Percentiles rank a stretch among this genome's conserved stretches.
Conservation (phyloP, 2,329 filamentous ascomycete genomes). For the Neophaeococcomyces aloes region DNA sequence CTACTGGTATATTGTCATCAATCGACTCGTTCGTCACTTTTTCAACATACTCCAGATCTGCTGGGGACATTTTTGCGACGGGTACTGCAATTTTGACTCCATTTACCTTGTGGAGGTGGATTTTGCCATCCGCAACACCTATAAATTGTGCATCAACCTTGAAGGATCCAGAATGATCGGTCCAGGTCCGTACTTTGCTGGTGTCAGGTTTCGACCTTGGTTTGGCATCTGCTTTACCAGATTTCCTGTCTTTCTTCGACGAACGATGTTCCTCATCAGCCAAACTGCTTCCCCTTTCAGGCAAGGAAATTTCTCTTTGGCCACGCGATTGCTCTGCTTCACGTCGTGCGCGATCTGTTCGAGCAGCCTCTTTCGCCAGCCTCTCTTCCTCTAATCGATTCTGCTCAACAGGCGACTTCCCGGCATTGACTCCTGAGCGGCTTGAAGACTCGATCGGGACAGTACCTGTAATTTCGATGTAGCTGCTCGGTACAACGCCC, state of each 20-base stretch:
- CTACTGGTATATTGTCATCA: slow-evolving; percentile 84
- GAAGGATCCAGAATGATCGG: slow-evolving; percentile 87
- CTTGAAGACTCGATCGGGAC: slow-evolving; percentile 42
- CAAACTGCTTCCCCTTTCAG: slow-evolving; percentile 70
- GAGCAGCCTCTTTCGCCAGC: slow-evolving; percentile 68
- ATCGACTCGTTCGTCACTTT: slow-evolving; percentile 74
- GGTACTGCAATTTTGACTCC: slow-evolving; percentile 98
- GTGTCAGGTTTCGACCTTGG: slow-evolving; percentile 62
- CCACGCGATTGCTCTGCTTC: slow-evolving; percentile 30
- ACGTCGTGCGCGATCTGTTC: slow-evolving; percentile 48
- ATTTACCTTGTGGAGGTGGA: slow-evolving; percentile 95
- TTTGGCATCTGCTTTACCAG: slow-evolving; percentile 59
- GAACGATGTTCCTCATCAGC: slow-evolving; percentile 55
- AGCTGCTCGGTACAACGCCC: slow-evolving; percentile 92
- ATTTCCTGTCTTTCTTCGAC: slow-evolving; percentile 47
- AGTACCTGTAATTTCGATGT: slow-evolving; percentile 75
- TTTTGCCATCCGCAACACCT: slow-evolving; percentile 87
- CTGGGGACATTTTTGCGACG: slow-evolving; percentile 85
- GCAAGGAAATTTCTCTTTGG: slow-evolving; percentile 62
- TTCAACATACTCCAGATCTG: slow-evolving; percentile 93
- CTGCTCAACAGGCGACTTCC: slow-evolving; percentile 63
- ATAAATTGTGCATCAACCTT: slow-evolving; percentile 96
- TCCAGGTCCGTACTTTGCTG: slow-evolving; percentile 80
- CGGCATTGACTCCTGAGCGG: slow-evolving; percentile 48
- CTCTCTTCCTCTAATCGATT: slow-evolving; percentile 70